phyloP scores from a whole-genome alignment of 2,329 filamentous ascomycete species.

The Cordyceps militaris region DNA sequence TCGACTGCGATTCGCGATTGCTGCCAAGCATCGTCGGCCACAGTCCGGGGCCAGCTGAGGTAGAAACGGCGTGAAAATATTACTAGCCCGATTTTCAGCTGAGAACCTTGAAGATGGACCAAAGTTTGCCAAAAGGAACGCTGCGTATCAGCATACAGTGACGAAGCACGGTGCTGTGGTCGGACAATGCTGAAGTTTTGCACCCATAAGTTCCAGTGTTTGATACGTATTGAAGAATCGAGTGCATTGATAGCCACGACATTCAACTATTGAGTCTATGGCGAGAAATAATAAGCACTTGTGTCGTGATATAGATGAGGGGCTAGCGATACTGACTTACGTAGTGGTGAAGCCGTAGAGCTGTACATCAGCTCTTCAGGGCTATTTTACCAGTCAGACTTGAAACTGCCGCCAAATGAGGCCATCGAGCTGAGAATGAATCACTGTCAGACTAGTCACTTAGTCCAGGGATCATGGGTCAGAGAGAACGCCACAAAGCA shows the following conservation, averaged over 20 bases:
- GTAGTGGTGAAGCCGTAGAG: neutral
- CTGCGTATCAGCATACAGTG: neutral
- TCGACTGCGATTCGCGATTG: neutral
- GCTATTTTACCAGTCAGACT: neutral
- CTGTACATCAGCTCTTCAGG: neutral
- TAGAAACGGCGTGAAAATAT: neutral
- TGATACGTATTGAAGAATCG: neutral
- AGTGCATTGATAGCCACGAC: neutral
- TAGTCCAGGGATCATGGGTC: neutral
- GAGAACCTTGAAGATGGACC: neutral
- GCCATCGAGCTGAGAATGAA: neutral
- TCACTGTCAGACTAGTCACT: neutral
- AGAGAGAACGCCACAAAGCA: constrained; percentile 4
- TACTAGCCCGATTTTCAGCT: neutral
- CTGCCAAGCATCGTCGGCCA: constrained; percentile 2
- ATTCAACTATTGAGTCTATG: neutral
- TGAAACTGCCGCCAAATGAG: neutral
- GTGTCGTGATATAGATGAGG: neutral
- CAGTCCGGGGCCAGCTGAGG: neutral
- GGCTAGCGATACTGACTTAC: neutral
- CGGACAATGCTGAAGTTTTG: neutral
- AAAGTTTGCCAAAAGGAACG: neutral
- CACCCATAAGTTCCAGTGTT: neutral
- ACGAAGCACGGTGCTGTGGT: neutral
- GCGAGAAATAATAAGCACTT: neutral